A percentile compares a stretch with the other conserved stretches of the same genome.
Evolutionary conservation across 352 stramenopile genomes (phyloP).

Genomic region (Globisporangium cystogenes): DNA sequence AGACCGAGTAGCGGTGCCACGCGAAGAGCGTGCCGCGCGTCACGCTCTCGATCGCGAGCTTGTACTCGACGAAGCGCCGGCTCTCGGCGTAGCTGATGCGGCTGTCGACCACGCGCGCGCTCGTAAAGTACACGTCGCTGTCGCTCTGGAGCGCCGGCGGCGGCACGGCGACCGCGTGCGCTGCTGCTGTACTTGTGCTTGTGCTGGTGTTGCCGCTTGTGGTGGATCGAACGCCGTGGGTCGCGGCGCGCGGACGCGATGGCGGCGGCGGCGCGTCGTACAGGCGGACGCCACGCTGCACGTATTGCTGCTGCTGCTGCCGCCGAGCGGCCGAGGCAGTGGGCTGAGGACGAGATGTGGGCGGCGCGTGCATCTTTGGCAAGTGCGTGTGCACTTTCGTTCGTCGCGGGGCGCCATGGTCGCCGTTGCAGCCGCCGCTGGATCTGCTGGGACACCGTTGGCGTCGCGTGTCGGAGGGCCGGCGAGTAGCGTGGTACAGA

Average conservation of each 20-base stretch:
- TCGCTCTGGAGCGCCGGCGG: neutral
- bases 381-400: neutral
- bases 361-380: constrained; percentile 1
- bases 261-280: constrained; percentile 6
- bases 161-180: neutral
- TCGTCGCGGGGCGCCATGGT: neutral
- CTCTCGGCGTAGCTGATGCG: constrained; percentile 11
- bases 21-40: constrained; percentile 34
- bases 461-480: neutral
- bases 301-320: constrained; percentile 1
- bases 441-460: neutral
- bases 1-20: constrained; percentile 46
- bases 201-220: no score
- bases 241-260: neutral
- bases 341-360: neutral
- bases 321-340: neutral
- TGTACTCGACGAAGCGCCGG: constrained; percentile 41
- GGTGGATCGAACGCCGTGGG: neutral
- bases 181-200: neutral
- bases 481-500: neutral
- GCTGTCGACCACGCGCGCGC: constrained; percentile 10
- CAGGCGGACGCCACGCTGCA: constrained; percentile 6
- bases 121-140: constrained; percentile 9
- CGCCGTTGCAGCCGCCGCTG: neutral
- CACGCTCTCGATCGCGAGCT: constrained; percentile 41